Evolutionary conservation across 768 basidiomycete species (phyloP).

Genomic region (Mycena vitilis): DNA sequence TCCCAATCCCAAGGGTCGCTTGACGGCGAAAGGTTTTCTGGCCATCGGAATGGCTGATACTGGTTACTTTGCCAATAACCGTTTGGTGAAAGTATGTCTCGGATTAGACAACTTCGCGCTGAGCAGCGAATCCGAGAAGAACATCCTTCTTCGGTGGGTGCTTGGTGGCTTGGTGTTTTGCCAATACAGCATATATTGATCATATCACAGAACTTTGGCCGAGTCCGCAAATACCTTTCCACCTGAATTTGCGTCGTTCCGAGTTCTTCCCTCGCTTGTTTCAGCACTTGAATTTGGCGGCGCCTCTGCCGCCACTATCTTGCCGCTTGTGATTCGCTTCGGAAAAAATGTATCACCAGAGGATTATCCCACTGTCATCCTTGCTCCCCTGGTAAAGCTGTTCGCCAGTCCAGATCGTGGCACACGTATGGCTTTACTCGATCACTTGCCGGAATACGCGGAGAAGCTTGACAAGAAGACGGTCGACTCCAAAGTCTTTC

Average conservation of each 20-base stretch:
- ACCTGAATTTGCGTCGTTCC: constrained; percentile 83
- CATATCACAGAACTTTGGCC: constrained; percentile 69
- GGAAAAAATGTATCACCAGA: constrained; percentile 76
- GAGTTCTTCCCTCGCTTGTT: constrained; percentile 88
- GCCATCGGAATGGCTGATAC: constrained; percentile 82
- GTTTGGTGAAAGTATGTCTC: constrained; percentile 84
- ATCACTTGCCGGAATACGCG: constrained; percentile 84
- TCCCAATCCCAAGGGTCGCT: constrained; percentile 84
- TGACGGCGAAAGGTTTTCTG: constrained; percentile 82
- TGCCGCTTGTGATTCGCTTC: constrained; percentile 87
- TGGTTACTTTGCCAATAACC: constrained; percentile 88
- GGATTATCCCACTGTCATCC: constrained; percentile 75
- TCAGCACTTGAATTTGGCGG: constrained; percentile 85
- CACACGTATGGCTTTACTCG: constrained; percentile 92
- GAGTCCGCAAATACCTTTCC: constrained; percentile 87
- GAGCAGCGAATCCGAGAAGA: constrained; percentile 84
- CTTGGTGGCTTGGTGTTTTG: background rate
- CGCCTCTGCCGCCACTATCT: constrained; percentile 76
- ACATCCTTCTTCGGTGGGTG: constrained; percentile 71
- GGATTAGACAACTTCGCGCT: constrained; percentile 90
- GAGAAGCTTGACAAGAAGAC: constrained; percentile 89
- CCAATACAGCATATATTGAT: constrained; percentile 21
- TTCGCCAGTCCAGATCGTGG: constrained; percentile 93
- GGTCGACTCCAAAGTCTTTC: constrained; percentile 92
- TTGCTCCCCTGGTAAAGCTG: constrained; percentile 85